Conservation (phyloP, 345 rosid species). For the Linum tenue region DNA sequence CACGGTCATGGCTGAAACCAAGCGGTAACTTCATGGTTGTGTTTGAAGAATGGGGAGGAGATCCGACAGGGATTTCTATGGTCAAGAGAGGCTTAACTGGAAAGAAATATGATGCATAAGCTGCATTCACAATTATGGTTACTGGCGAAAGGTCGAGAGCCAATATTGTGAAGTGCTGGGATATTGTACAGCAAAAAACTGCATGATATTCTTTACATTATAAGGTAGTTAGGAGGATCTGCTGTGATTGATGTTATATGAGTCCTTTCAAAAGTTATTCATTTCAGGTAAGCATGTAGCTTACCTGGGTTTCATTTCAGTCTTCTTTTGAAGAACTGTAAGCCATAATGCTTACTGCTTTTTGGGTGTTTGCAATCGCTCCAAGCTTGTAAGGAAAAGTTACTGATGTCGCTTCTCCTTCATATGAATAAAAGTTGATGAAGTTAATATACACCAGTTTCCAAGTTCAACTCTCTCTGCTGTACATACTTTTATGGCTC, state of each 20-base stretch:
- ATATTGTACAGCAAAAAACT: not conserved
- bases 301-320: not conserved
- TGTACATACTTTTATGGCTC: not conserved
- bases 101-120: too few species aligned
- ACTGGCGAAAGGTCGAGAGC: not conserved
- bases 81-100: not conserved
- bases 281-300: not conserved
- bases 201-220: not conserved
- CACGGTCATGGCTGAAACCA: constrained; percentile 8
- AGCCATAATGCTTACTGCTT: too few species aligned
- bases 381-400: not conserved
- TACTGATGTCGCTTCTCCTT: not conserved
- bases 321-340: too few species aligned
- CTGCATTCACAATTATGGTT: not conserved
- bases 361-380: not conserved
- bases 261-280: not conserved
- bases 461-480: not conserved
- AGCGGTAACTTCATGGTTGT: constrained; percentile 5
- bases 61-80: constrained; percentile 6
- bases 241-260: not conserved
- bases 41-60: constrained; percentile 14
- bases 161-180: not conserved
- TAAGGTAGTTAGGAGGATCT: not conserved
- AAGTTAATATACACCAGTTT: not conserved
- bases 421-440: not conserved